phyloP scores from a whole-genome alignment of 345 rosid species.

The Ricinus communis region DNA sequence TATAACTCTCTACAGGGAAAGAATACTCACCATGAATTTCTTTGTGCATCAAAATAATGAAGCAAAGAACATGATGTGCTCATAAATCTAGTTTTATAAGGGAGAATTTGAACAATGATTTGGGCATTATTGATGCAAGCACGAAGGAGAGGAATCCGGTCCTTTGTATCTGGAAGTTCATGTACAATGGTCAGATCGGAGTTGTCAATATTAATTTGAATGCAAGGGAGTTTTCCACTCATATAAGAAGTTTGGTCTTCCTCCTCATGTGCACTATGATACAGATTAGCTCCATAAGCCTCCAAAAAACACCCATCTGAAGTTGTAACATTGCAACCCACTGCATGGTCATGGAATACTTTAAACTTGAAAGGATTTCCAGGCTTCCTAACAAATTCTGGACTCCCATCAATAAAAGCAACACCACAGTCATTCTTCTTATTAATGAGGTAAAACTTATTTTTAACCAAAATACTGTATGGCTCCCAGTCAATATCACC shows the following conservation, averaged over 20 bases:
- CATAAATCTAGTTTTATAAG: slow-evolving; percentile 66
- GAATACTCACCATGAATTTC: slow-evolving; percentile 61
- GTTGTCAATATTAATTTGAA: slow-evolving; percentile 51
- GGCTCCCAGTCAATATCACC: slow-evolving; percentile 66
- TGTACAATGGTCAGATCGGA: slow-evolving; percentile 67
- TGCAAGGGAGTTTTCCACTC: slow-evolving; percentile 47
- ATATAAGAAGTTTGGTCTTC: slow-evolving; percentile 39
- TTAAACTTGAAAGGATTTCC: slow-evolving; percentile 92
- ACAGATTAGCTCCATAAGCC: slow-evolving; percentile 26
- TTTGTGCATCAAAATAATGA: slow-evolving; percentile 67
- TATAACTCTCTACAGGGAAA: slow-evolving; percentile 9
- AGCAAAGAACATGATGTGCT: slow-evolving; percentile 45
- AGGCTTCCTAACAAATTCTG: slow-evolving; percentile 85
- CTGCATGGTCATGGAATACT: slow-evolving; percentile 47
- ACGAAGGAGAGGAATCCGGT: slow-evolving; percentile 67
- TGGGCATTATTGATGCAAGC: slow-evolving; percentile 49
- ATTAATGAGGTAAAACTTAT: slow-evolving; percentile 71
- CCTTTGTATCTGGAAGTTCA: slow-evolving; percentile 67
- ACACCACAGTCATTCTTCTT: slow-evolving; percentile 78
- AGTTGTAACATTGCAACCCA: slow-evolving; percentile 30
- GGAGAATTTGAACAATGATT: slow-evolving; percentile 55
- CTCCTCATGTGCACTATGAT: slow-evolving; percentile 29
- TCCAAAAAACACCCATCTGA: slow-evolving; percentile 28
- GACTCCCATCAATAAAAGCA: slow-evolving; percentile 71
- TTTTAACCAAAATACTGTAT: slow-evolving; percentile 52